phyloP scores from a whole-genome alignment of 2,329 filamentous ascomycete species.

The Aspergillus neoniger region DNA sequence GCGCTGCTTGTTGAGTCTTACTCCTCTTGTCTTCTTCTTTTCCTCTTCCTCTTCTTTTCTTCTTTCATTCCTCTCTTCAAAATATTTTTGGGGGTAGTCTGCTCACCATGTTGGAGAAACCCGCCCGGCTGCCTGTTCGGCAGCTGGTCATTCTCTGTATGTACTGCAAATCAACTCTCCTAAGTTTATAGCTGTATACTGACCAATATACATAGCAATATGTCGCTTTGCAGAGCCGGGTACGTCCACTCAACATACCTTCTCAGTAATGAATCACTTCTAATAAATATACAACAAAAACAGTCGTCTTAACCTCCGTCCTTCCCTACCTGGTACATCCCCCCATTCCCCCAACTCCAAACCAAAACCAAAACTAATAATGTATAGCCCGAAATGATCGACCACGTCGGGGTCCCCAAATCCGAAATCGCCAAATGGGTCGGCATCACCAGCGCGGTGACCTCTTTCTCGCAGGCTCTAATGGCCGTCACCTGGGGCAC shows the following conservation, averaged over 20 bases:
- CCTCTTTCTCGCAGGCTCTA: constrained; percentile 70
- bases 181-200: constrained; percentile 10
- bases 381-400: constrained; percentile 72
- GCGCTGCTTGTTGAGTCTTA: not conserved
- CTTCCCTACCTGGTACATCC: constrained; percentile 58
- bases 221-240: constrained; percentile 75
- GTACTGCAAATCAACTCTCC: constrained; percentile 9
- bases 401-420: constrained; percentile 68
- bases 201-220: constrained; percentile 60
- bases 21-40: constrained; percentile 1
- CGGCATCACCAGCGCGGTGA: constrained; percentile 71
- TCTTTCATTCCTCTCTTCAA: constrained; percentile 8
- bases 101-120: not conserved
- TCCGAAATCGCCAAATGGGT: constrained; percentile 77
- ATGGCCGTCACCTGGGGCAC: constrained; percentile 76
- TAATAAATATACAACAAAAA: not conserved
- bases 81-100: constrained; percentile 6
- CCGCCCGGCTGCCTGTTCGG: constrained; percentile 69
- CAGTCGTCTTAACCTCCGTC: constrained; percentile 65
- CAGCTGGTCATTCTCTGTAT: constrained; percentile 78
- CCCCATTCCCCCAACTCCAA: not conserved
- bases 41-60: constrained; percentile 2
- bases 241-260: constrained; percentile 23
- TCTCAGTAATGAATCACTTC: not conserved
- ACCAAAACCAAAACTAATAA: not conserved